Conservation (phyloP, 257 asterid species). For the Nicotiana attenuata region DNA sequence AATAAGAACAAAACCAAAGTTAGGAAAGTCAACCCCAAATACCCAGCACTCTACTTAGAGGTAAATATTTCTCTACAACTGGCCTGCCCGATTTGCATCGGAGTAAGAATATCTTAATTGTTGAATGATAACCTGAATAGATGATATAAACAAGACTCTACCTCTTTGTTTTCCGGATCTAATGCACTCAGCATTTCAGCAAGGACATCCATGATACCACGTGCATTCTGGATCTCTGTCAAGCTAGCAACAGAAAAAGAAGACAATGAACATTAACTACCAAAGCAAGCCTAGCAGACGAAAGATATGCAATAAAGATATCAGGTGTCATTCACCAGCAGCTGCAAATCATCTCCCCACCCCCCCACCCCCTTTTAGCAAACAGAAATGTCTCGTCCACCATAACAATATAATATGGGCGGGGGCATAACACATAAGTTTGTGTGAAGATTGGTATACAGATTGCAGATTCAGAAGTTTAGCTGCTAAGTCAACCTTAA, state of each 20-base stretch:
- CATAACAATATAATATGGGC: not conserved
- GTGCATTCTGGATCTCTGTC: conserved; percentile 96
- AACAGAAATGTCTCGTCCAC: not conserved
- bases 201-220: conserved; percentile 97
- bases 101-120: not conserved
- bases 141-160: conserved; percentile 19
- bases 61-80: not conserved
- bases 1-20: not conserved
- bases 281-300: conserved; percentile 9
- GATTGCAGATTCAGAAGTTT: not conserved
- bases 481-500: not conserved
- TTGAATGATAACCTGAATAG: not conserved
- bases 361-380: not conserved
- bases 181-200: conserved; percentile 94
- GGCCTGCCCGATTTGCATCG: not conserved
- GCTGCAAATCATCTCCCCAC: not conserved
- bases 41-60: not conserved
- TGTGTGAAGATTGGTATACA: not conserved
- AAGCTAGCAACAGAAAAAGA: conserved; percentile 42
- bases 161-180: conserved; percentile 94
- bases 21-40: not conserved
- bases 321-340: not conserved
- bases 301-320: not conserved
- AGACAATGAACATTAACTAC: conserved; percentile 7
- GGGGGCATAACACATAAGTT: not conserved